Conservation (phyloP, 768 basidiomycete species). For the Leccinellum rugosiceps region DNA sequence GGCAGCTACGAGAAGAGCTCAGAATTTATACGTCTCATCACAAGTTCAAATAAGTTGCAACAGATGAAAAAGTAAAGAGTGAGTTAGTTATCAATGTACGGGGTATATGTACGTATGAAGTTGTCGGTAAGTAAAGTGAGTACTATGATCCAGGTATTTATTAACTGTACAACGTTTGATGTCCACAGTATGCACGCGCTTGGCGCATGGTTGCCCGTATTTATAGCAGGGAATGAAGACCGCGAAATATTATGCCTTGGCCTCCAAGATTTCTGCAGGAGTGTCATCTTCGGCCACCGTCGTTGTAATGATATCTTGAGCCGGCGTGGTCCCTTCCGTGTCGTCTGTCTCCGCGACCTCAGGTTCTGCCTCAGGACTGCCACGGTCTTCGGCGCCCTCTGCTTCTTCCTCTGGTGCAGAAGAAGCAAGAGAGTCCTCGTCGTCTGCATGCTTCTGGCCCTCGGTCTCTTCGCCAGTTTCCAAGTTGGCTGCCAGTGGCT, state of each 20-base stretch:
- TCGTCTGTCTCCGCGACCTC: conserved; percentile 1
- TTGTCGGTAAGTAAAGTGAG: conserved; percentile 11
- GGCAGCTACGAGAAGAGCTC: conserved; percentile 4
- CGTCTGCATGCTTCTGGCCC: conserved; percentile 11
- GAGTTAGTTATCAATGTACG: conserved; percentile 13
- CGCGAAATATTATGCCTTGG: conserved; percentile 14
- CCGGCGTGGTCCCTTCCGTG: not conserved
- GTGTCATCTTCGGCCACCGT: conserved; percentile 7
- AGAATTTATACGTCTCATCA: not conserved
- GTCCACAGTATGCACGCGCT: not conserved
- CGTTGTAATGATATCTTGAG: conserved; percentile 1
- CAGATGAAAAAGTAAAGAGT: conserved; percentile 4
- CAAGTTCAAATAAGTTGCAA: not conserved
- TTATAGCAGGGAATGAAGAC: conserved; percentile 10
- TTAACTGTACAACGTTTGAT: conserved; percentile 5
- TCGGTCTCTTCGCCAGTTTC: conserved; percentile 10
- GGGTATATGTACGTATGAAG: conserved; percentile 19
- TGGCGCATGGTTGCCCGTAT: conserved; percentile 22
- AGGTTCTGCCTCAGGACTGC: conserved; percentile 1
- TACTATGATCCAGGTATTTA: not conserved
- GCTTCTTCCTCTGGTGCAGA: conserved; percentile 9
- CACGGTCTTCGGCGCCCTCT: conserved; percentile 2
- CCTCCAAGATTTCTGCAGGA: conserved; percentile 16
- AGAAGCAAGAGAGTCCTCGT: conserved; percentile 25
- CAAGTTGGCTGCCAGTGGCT: not conserved